Evolutionary conservation across 257 asterid species (phyloP).

Genomic region (Ajuga chamaepitys): DNA sequence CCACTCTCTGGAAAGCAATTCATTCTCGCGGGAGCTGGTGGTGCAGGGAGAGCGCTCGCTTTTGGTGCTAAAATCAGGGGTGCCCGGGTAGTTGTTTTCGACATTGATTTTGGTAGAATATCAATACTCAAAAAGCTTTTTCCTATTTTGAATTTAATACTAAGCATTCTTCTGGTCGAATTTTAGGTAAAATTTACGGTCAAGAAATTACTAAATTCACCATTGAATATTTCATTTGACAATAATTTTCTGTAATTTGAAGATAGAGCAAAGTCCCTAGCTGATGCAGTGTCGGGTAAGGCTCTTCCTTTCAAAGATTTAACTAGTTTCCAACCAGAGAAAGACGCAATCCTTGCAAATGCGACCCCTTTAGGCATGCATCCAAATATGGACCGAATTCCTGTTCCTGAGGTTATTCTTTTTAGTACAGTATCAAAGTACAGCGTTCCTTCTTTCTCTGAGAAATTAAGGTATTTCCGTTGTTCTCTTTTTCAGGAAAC

Average conservation of each 20-base stretch:
- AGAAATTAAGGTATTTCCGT: background rate
- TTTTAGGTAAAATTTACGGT: too few species aligned
- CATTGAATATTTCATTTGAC: background rate
- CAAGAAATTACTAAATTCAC: too few species aligned
- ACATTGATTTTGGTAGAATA: slow-evolving; percentile 43
- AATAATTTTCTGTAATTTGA: slow-evolving; percentile 5
- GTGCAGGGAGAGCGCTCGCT: slow-evolving; percentile 74
- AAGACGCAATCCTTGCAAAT: slow-evolving; percentile 58
- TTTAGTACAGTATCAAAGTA: background rate
- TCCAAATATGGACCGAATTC: slow-evolving; percentile 47
- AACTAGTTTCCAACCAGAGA: slow-evolving; percentile 40
- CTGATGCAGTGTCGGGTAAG: slow-evolving; percentile 42
- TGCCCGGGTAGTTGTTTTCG: slow-evolving; percentile 45
- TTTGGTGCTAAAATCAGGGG: slow-evolving; percentile 61
- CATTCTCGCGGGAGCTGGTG: slow-evolving; percentile 68
- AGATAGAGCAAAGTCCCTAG: slow-evolving; percentile 60
- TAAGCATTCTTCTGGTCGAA: too few species aligned
- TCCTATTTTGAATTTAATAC: background rate
- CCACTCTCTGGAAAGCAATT: slow-evolving; percentile 34
- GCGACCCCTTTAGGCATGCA: slow-evolving; percentile 75
- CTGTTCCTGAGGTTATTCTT: slow-evolving; percentile 29
- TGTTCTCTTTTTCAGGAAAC: slow-evolving; percentile 18
- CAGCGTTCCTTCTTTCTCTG: background rate
- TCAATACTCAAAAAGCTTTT: background rate
- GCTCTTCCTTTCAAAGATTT: slow-evolving; percentile 42